Base-by-base conservation (phyloP, 2,329 filamentous ascomycete genomes). In the Claviceps cyperi region DNA sequence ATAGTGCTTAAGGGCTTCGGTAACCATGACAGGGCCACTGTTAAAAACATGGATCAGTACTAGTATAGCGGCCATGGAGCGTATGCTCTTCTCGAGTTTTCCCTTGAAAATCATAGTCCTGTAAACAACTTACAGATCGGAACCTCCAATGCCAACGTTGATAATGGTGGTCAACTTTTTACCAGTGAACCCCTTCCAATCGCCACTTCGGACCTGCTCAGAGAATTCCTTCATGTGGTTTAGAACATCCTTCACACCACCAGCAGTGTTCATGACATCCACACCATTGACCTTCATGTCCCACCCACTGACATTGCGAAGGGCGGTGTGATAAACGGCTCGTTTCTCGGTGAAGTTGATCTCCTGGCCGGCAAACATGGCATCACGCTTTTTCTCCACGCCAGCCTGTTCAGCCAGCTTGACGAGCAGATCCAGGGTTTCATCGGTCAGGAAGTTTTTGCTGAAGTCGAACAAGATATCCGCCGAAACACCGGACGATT, bases 271-370 rank as follows among this genome's bases (percentile, higher is more conserved):
- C 66, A 96, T 91, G 62, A 98, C 92, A 64, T 94, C 91, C 70
- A 89, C 74, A 54, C 90, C 91, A 57, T 96, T 84, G 35, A 97
- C 92, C 69, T 87, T 74, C 75, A 84, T 82, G 24, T 77, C 81
- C 77, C 86, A 81, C 66, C 86, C 89, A 66, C 80, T 77, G 56
- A 89, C 83, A 67, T 98, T 98, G 66, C 92, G 85, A 63, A 98
- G 78, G 46, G 92, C 92, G 59, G 87, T 80, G 72, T 98, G 92
- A 75, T 94, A 94, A 57, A 98, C 92, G 57, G 92, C 92, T 57
- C 92, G 84, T 65, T 91, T 76, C 76, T 98, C 92, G 53, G 92
- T 98, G 73, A 96, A 96, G 80, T 98, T 98, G 77, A 98, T 97
- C 78, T 94, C 91, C 65, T 97, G 87, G 60, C 92, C 92, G 52